Percentiles rank a stretch among this genome's conserved stretches.
Conservation (phyloP, 768 basidiomycete genomes). For the Tulasnella sp. region DNA sequence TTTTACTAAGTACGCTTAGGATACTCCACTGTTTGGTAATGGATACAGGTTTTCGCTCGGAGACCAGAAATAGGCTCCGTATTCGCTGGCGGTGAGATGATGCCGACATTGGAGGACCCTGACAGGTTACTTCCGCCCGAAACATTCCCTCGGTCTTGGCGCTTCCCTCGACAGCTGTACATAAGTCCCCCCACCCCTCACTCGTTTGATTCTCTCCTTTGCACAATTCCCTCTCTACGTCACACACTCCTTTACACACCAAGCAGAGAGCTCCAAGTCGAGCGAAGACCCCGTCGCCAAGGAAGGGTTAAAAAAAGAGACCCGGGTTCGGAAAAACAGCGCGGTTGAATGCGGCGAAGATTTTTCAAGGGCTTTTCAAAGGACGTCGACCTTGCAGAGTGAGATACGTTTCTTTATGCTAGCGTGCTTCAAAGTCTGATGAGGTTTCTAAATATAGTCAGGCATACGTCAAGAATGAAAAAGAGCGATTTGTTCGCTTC, state of each 20-base stretch:
- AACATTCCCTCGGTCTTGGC: neutral
- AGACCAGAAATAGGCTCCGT: neutral
- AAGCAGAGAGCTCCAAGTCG: too few relatives aligned
- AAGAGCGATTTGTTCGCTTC: neutral
- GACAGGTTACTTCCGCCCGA: neutral
- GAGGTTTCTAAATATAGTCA: neutral
- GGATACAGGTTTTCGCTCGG: neutral
- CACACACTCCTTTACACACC: too few relatives aligned
- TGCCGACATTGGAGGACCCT: neutral
- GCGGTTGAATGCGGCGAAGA: neutral
- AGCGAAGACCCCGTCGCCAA: neutral
- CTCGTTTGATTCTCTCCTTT: neutral
- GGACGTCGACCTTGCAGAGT: neutral
- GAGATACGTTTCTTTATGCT: neutral
- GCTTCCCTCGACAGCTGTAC: neutral
- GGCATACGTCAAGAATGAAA: constrained; percentile 5
- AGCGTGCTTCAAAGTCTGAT: neutral
- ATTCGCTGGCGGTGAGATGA: neutral
- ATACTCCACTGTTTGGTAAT: neutral
- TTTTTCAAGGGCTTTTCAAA: neutral
- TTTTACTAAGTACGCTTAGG: too few relatives aligned
- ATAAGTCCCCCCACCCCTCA: neutral
- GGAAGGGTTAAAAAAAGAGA: neutral
- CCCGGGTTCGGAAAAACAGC: neutral
- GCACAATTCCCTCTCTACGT: neutral